These are phyloP conservation scores for Hypholoma sublateritium DNA, from an alignment of 768 basidiomycete genomes.

Conservation along the genomic window DNA sequence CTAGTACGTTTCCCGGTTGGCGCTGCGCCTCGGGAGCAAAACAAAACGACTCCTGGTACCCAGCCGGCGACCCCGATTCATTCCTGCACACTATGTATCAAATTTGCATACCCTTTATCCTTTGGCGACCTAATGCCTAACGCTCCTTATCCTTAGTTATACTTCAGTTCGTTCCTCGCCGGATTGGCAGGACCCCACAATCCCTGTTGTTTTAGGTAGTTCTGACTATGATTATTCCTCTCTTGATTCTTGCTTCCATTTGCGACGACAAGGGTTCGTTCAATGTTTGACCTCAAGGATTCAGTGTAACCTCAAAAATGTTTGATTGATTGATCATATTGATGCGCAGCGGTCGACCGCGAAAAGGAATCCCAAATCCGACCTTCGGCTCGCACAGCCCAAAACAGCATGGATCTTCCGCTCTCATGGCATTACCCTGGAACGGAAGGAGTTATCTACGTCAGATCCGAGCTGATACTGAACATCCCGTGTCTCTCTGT, in stretches of 20 bases:
- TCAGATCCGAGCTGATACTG: slow-evolving; percentile 20
- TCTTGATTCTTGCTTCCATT: neutral
- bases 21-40: slow-evolving; percentile 8
- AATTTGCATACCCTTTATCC: slow-evolving; percentile 15
- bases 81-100: slow-evolving; percentile 11
- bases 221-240: slow-evolving; percentile 12
- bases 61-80: slow-evolving; percentile 6
- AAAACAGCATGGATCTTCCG: neutral
- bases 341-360: neutral
- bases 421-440: slow-evolving; percentile 2
- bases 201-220: slow-evolving; percentile 17
- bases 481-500: slow-evolving; percentile 1
- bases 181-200: slow-evolving; percentile 14
- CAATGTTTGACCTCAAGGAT: neutral
- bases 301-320: slow-evolving; percentile 1
- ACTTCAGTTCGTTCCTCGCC: slow-evolving; percentile 12
- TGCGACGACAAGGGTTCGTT: neutral
- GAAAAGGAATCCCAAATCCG: neutral
- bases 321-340: slow-evolving; percentile 3
- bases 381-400: neutral
- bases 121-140: slow-evolving; percentile 17
- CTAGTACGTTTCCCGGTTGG: neutral
- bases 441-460: slow-evolving; percentile 16
- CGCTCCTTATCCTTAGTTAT: slow-evolving; percentile 19
- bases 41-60: neutral